Base-by-base conservation (phyloP, 2,329 filamentous ascomycete genomes). In the Neopestalotiopsis rosae region DNA sequence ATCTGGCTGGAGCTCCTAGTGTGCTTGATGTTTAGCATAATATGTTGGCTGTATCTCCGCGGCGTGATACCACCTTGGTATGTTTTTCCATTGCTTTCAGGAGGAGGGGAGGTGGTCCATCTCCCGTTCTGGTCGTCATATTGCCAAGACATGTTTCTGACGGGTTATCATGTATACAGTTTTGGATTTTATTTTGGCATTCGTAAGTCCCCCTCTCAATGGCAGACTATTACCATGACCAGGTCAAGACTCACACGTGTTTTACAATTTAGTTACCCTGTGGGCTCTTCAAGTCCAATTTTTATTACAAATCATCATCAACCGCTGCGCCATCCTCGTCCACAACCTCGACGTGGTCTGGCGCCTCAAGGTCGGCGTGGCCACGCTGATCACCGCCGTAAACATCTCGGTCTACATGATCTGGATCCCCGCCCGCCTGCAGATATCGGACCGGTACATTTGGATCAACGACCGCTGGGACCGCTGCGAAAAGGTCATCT, bases 281-380 rank as follows among this genome's bases (percentile, higher is more conserved):
- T 52, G 61, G 45, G 32, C 28, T 1, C 69, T 84, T 0, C 81
- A 85, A 70, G 80, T 87, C 6, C 86, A 87, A 62, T 79, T 85
- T 5, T 74, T 87, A 0, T 82, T 87, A 42, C 85, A 87, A 67
- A 88, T 88, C 52, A 87, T 88, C 70, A 82, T 87, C 69, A 88
- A 88, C 70, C 83, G 86, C 10, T 82, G 87, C 3, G 79, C 81
- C 0, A 76, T 88, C 0, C 78, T 88, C 6, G 78, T 85, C 24
- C 78, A 81, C 0, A 75, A 85, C 45, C 79, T 77, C 1, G 76
- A 71, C 0, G 80, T 78, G 13, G 79, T 81, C 1, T 57, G 69
- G 0, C 76, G 71, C 5, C 76, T 88, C 14, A 87, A 87, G 71
- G 83, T 83, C 76, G 73, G 78, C 1, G 81, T 84, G 5, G 80